A percentile compares a stretch with the other conserved stretches of the same genome.
Evolutionary conservation across 371 early-diverging fungal genomes (phyloP).

Genomic region (Smittium mucronatum): DNA sequence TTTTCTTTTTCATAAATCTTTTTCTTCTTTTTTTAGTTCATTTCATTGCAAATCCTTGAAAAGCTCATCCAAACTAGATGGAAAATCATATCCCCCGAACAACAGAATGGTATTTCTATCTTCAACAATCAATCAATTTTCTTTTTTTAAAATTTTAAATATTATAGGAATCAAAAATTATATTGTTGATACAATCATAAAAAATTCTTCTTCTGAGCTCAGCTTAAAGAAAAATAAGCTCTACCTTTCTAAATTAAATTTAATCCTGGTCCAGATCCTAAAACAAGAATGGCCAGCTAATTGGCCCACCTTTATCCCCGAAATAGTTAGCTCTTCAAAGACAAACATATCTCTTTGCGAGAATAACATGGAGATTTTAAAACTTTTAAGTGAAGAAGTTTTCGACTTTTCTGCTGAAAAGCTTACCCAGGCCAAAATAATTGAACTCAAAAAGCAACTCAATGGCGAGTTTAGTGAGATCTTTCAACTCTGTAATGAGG

Average conservation of each 20-base stretch:
- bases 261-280: conserved; percentile 93
- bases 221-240: conserved; percentile 53
- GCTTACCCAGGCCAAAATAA: conserved; percentile 90
- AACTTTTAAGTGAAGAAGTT: conserved; percentile 94
- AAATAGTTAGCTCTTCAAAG: conserved; percentile 89
- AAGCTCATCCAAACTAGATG: conserved; percentile 94
- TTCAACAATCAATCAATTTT: conserved; percentile 80
- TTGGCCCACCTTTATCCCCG: conserved; percentile 98
- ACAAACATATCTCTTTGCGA: conserved; percentile 87
- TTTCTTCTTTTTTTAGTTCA: conserved; percentile 46
- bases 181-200: conserved; percentile 78
- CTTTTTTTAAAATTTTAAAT: conserved; percentile 46
- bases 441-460: conserved; percentile 86
- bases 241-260: conserved; percentile 80
- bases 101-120: conserved; percentile 86
- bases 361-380: conserved; percentile 98
- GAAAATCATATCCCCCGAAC: conserved; percentile 83
- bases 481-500: conserved; percentile 89
- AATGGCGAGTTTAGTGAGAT: conserved; percentile 91
- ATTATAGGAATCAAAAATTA: conserved; percentile 79
- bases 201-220: conserved; percentile 72
- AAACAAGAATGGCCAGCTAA: conserved; percentile 99
- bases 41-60: conserved; percentile 94
- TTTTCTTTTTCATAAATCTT: not conserved
- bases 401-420: conserved; percentile 96